phyloP scores from a whole-genome alignment of 2,329 filamentous ascomycete genomes.

The Sporothrix schenckii region DNA sequence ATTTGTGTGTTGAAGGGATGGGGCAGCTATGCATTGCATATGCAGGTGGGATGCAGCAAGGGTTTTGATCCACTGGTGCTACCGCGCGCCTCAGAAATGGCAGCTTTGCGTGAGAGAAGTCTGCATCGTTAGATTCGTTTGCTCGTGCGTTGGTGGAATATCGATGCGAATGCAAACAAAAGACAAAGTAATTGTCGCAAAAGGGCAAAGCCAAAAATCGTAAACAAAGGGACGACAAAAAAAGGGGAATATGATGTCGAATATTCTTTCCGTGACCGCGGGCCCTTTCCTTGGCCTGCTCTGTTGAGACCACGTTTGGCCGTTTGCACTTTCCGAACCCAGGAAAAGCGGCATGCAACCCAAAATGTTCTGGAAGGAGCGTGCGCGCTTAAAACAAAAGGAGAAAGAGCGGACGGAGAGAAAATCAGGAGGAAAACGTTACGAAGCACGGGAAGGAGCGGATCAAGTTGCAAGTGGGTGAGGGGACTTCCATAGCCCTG shows the following conservation, averaged over 20 bases:
- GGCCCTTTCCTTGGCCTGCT: neutral
- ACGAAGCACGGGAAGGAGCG: neutral
- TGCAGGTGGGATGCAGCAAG: conserved; percentile 23
- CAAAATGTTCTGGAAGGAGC: conserved; percentile 16
- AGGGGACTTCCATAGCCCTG: neutral
- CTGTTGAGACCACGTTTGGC: neutral
- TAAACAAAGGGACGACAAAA: neutral
- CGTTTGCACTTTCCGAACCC: conserved; percentile 13
- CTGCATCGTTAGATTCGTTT: neutral
- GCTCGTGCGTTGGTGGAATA: neutral
- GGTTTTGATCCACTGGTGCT: neutral
- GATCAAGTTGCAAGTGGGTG: neutral
- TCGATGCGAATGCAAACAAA: neutral
- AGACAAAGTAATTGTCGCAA: no score
- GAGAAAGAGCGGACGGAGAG: neutral
- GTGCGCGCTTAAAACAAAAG: neutral
- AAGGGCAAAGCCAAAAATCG: neutral
- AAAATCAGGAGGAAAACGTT: neutral
- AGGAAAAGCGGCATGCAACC: conserved; percentile 20
- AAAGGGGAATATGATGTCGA: neutral
- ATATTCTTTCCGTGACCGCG: neutral
- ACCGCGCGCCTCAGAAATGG: conserved; percentile 7
- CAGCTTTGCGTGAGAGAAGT: neutral
- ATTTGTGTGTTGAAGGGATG: conserved; percentile 19
- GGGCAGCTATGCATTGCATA: conserved; percentile 34